phyloP scores from a whole-genome alignment of 2,329 filamentous ascomycete species.

The Colletotrichum sojae region DNA sequence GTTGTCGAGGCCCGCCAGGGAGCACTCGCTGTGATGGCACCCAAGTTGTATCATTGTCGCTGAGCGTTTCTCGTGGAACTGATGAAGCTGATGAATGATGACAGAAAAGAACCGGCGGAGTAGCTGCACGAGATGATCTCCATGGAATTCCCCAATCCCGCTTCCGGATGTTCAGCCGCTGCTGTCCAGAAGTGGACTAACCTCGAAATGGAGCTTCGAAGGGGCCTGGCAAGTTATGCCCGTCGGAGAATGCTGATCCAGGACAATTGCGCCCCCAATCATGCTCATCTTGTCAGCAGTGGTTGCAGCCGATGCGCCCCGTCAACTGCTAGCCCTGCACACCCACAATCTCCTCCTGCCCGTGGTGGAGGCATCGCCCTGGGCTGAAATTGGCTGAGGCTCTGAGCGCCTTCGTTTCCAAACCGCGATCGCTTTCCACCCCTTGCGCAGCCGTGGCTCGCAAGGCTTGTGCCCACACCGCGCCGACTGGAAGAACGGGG shows the following conservation, averaged over 20 bases:
- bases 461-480: constrained; percentile 26
- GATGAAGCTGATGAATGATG: neutral
- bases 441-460: constrained; percentile 3
- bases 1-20: no score
- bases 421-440: neutral
- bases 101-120: neutral
- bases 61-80: no score
- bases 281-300: constrained; percentile 10
- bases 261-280: neutral
- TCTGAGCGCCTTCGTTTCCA: constrained; percentile 1
- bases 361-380: no score
- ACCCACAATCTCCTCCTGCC: neutral
- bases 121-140: neutral
- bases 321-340: constrained; percentile 2
- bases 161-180: constrained; percentile 30
- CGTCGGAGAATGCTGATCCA: constrained; percentile 5
- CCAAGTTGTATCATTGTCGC: no score
- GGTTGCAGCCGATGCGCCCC: constrained; percentile 1
- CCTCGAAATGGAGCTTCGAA: constrained; percentile 9
- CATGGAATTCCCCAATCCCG: constrained; percentile 11
- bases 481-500: neutral
- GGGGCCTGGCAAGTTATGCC: neutral
- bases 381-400: neutral
- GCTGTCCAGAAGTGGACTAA: constrained; percentile 14
- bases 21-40: no score